Conservation (phyloP, 495 filamentous ascomycete species). For the Clohesyomyces aquaticus region DNA sequence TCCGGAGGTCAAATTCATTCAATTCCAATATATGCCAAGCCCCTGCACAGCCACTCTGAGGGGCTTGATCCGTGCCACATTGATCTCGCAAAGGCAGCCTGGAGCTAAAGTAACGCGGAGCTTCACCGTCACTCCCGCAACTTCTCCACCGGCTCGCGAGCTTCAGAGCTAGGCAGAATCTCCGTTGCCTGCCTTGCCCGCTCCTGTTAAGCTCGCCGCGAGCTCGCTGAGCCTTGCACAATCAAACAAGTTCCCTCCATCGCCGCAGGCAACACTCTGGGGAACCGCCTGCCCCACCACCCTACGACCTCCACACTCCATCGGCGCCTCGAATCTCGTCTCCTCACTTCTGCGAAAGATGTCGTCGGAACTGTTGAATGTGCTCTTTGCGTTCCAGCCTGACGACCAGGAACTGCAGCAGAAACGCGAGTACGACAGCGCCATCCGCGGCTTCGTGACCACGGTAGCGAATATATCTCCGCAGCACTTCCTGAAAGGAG, state of each 20-base stretch:
- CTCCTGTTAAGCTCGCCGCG: neutral
- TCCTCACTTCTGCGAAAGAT: slow-evolving; percentile 7
- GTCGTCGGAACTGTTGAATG: slow-evolving; percentile 27
- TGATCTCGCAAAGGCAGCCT: neutral
- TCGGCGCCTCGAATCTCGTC: neutral
- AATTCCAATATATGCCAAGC: no score
- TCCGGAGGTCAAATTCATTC: no score
- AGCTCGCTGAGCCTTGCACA: neutral
- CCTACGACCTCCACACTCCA: neutral
- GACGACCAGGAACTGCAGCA: slow-evolving; percentile 23
- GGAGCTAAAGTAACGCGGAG: neutral
- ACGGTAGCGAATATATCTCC: slow-evolving; percentile 30
- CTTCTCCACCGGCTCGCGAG: neutral
- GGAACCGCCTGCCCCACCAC: slow-evolving; percentile 1
- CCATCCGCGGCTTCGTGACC: slow-evolving; percentile 29
- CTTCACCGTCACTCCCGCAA: neutral
- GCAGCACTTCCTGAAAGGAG: slow-evolving; percentile 30
- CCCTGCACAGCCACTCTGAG: no score
- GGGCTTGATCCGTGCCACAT: neutral
- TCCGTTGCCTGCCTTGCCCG: neutral
- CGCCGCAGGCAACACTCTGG: neutral
- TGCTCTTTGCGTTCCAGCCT: slow-evolving; percentile 33
- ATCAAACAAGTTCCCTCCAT: neutral
- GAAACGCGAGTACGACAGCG: slow-evolving; percentile 40
- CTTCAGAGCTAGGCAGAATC: neutral